A percentile compares a stretch with the other conserved stretches of the same genome.
phyloP scores from a whole-genome alignment of 208 protist species.

The Crithidia expoeki region DNA sequence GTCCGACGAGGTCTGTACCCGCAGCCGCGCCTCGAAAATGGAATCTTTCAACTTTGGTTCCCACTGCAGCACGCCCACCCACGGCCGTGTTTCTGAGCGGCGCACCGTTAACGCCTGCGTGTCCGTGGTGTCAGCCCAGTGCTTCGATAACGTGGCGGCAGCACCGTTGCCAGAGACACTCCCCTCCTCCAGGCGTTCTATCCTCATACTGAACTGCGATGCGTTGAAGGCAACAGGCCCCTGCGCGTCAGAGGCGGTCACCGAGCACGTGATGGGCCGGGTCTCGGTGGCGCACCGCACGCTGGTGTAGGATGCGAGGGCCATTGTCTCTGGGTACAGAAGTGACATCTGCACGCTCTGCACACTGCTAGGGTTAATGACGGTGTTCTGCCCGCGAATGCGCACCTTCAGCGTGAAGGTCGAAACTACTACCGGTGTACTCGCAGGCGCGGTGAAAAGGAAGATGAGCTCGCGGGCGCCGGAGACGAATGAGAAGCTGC shows the following conservation, averaged over 20 bases:
- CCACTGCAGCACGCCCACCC: slow-evolving; percentile 35
- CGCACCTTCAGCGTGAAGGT: slow-evolving; percentile 37
- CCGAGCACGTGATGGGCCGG: slow-evolving; percentile 36
- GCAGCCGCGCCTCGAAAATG: slow-evolving; percentile 21
- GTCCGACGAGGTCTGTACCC: slow-evolving; percentile 18
- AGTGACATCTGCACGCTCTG: slow-evolving; percentile 37
- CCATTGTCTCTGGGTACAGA: slow-evolving; percentile 37
- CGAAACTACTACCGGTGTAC: slow-evolving; percentile 14
- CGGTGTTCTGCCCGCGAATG: slow-evolving; percentile 14
- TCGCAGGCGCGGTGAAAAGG: slow-evolving; percentile 38
- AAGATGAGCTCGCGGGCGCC: slow-evolving; percentile 45
- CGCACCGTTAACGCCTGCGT: not conserved
- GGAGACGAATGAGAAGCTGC: slow-evolving; percentile 45
- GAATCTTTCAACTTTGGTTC: slow-evolving; percentile 35
- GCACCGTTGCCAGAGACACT: slow-evolving; percentile 8
- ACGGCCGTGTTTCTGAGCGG: slow-evolving; percentile 14
- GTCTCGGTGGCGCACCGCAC: slow-evolving; percentile 41
- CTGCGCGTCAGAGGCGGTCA: slow-evolving; percentile 33
- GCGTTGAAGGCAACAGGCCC: slow-evolving; percentile 42
- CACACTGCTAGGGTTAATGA: not conserved
- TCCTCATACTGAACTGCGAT: slow-evolving; percentile 36
- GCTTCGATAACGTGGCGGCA: not conserved
- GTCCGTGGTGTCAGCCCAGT: slow-evolving; percentile 18
- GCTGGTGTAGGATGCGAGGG: slow-evolving; percentile 26
- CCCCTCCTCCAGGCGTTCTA: slow-evolving; percentile 29